Evolutionary conservation across 2,329 filamentous ascomycete genomes (phyloP), one percentile per base, ranked within the genome.

Genomic region (Septoria petroselini): DNA sequence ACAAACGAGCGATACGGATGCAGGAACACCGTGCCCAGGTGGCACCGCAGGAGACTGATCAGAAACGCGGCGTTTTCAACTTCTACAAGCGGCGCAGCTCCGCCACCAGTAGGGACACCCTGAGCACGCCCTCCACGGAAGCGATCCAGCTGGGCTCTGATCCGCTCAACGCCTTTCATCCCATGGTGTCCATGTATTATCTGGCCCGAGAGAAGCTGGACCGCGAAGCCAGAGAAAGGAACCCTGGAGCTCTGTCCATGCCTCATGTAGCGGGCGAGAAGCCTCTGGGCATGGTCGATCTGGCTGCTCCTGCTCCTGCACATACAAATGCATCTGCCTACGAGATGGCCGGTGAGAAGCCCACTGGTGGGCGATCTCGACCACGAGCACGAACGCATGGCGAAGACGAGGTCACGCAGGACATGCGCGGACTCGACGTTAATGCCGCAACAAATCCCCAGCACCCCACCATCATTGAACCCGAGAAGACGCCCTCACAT

Each of bases 71-170:
- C 7, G 91, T 96, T 4, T 96, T 97, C 61, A 91, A 96, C 66
- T 97, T 98, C 65, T 98, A 97, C 73, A 96, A 95, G 71, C 80
- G 93, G 58, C 81, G 91, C 52, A 96, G 91, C 66, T 97, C 91
- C 1, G 85, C 83, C 34, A 88, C 81, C 45, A 97, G 93, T 69
- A 82, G 88, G 58, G 93, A 97, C 65, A 95, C 90, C 2, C 74
- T 98, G 56, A 79, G 79, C 4, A 85, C 84, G 1, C 85, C 88
- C n/a, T 97, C 91, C 43, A 81, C 83, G 1, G 93, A 98, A 68
- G 87, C 86, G 3, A 76, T 97, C 14, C 83, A 88, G 58, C 73
- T 91, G 27, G 90, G 90, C 8, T 81, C 80, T 49, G 93, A 98
- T 64, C 91, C 93, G 1, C 73, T 95, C 50, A 97, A 97, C 68